Conservation (phyloP, 2,329 filamentous ascomycete genomes). For the Xylaria arbuscula region DNA sequence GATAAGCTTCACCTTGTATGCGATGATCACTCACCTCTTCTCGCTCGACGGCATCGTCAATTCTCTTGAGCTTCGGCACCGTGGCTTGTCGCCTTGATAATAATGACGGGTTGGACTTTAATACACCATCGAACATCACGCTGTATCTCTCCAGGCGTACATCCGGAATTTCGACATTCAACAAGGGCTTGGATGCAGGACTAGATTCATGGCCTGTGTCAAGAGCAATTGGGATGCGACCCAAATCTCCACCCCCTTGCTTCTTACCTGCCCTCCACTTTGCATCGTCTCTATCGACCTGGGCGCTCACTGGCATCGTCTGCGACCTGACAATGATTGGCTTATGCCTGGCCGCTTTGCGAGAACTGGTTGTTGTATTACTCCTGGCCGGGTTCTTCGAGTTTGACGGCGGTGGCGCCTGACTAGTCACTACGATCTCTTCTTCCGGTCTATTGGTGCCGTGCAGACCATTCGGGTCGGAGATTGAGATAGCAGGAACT, state of each 20-base stretch:
- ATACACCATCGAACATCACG: slow-evolving; percentile 86
- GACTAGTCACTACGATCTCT: slow-evolving; percentile 4
- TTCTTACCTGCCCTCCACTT: slow-evolving; percentile 29
- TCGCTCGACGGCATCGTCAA: slow-evolving; percentile 58
- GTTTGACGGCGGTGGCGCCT: slow-evolving; percentile 38
- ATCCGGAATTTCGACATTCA: slow-evolving; percentile 84
- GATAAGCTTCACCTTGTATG: not conserved
- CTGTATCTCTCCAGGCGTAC: slow-evolving; percentile 88
- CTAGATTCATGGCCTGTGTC: slow-evolving; percentile 33
- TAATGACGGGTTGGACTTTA: slow-evolving; percentile 63
- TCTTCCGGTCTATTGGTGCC: slow-evolving; percentile 35
- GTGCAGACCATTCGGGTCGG: slow-evolving; percentile 42
- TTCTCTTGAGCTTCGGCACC: slow-evolving; percentile 66
- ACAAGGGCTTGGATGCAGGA: slow-evolving; percentile 51
- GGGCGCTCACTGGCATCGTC: slow-evolving; percentile 52
- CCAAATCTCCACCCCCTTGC: slow-evolving; percentile 44
- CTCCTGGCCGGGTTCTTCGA: slow-evolving; percentile 50
- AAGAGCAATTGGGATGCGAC: slow-evolving; percentile 44
- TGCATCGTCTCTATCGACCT: slow-evolving; percentile 30
- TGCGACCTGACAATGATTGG: slow-evolving; percentile 58
- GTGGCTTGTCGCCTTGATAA: slow-evolving; percentile 69
- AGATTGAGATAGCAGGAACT: slow-evolving; percentile 28
- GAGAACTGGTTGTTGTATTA: slow-evolving; percentile 52
- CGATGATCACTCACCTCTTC: slow-evolving; percentile 51
- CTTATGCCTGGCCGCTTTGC: slow-evolving; percentile 54